phyloP scores from a whole-genome alignment of 176 grass and related monocot species.

The Paspalum vaginatum region DNA sequence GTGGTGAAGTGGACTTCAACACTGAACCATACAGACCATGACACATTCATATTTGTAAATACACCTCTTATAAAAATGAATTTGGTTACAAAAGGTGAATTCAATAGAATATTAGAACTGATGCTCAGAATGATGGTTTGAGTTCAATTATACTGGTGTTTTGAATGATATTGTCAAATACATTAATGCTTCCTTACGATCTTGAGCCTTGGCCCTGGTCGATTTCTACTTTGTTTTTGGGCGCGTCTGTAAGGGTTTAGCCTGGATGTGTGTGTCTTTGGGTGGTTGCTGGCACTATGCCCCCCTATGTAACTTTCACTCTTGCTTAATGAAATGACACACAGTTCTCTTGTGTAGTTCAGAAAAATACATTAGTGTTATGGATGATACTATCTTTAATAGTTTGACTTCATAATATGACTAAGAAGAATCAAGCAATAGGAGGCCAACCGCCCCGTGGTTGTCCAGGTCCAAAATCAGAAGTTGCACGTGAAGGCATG shows the following conservation, averaged over 20 bases:
- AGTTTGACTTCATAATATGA: neutral
- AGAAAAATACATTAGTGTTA: no score
- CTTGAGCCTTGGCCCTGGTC: no score
- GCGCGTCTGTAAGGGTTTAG: no score
- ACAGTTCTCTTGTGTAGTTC: no score
- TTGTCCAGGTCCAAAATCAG: neutral
- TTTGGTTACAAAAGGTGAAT: neutral
- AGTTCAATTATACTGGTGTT: neutral
- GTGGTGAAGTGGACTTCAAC: neutral
- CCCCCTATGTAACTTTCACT: no score
- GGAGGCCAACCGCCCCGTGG: no score
- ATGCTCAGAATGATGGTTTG: neutral
- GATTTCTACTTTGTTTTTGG: no score
- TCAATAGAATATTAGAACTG: neutral
- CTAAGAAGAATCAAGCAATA: neutral
- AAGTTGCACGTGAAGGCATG: no score
- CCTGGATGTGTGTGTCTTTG: no score
- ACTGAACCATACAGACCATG: neutral
- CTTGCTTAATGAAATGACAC: no score
- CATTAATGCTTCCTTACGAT: no score
- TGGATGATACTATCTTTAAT: neutral
- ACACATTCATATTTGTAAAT: conserved; percentile 15
- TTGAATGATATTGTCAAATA: neutral
- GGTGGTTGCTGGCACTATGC: no score
- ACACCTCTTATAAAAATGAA: neutral